phyloP scores from a whole-genome alignment of 257 asterid genomes.

The Nicotiana undulata region DNA sequence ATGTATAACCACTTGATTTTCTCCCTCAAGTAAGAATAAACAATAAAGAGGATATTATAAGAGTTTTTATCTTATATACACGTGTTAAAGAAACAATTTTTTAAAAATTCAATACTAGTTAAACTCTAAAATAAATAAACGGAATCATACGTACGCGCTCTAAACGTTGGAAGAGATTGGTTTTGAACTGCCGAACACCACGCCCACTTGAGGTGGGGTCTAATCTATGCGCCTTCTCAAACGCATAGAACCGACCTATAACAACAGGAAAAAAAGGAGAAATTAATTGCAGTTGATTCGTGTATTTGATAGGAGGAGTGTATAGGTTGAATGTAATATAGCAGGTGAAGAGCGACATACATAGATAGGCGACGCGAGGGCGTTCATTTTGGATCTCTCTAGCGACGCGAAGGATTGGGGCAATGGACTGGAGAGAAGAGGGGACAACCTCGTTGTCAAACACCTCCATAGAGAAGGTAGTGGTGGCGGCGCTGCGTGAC shows the following conservation, averaged over 20 bases:
- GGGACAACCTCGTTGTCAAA: slow-evolving; percentile 96
- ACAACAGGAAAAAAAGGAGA: neutral
- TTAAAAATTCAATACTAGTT: too few species aligned
- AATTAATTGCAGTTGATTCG: neutral
- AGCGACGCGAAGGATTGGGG: slow-evolving; percentile 93
- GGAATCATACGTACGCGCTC: slow-evolving; percentile 49
- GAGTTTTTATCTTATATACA: too few species aligned
- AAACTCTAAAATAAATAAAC: neutral
- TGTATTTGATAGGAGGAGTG: neutral
- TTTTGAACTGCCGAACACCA: slow-evolving; percentile 95
- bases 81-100: too few species aligned
- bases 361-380: slow-evolving; percentile 90
- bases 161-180: slow-evolving; percentile 84
- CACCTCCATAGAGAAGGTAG: slow-evolving; percentile 84
- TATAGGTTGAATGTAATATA: neutral
- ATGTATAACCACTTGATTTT: neutral
- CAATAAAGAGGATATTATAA: too few species aligned
- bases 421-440: slow-evolving; percentile 82
- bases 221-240: slow-evolving; percentile 92
- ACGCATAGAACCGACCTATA: slow-evolving; percentile 92
- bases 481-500: slow-evolving; percentile 83
- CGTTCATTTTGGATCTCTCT: slow-evolving; percentile 71
- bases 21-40: neutral
- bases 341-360: slow-evolving; percentile 26
- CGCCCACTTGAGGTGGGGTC: slow-evolving; percentile 93